phyloP scores from a whole-genome alignment of 495 filamentous ascomycete genomes.

The Hypomontagnella submonticulosa region DNA sequence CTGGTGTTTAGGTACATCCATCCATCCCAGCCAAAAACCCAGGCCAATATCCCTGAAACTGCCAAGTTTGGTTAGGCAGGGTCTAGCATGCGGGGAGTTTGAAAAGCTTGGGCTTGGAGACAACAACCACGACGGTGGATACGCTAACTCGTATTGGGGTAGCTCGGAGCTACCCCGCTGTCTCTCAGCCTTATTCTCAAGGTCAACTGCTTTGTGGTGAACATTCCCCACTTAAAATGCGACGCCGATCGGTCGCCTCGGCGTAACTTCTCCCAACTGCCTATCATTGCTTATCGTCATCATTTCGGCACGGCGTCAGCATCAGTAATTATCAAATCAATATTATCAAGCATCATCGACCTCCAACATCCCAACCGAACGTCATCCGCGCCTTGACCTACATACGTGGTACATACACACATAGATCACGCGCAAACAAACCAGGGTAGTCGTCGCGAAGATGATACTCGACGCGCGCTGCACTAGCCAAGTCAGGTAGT shows the following conservation, averaged over 20 bases:
- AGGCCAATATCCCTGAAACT: too few species aligned
- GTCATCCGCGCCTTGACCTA: background rate
- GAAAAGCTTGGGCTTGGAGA: background rate
- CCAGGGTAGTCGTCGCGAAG: slow-evolving; percentile 20
- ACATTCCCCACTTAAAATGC: slow-evolving; percentile 17
- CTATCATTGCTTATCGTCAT: background rate
- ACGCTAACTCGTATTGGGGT: slow-evolving; percentile 18
- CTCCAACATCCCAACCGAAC: too few species aligned
- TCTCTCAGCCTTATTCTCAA: slow-evolving; percentile 35
- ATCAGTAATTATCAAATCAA: too few species aligned
- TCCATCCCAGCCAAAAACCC: too few species aligned
- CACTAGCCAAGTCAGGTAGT: slow-evolving; percentile 24
- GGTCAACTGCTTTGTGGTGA: too few species aligned
- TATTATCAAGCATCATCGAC: too few species aligned
- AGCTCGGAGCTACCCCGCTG: slow-evolving; percentile 34
- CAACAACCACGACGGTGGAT: background rate
- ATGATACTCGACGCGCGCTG: slow-evolving; percentile 24
- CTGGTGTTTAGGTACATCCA: too few species aligned
- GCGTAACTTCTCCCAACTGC: background rate
- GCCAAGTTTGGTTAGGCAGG: background rate
- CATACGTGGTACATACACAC: background rate
- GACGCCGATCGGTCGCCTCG: slow-evolving; percentile 32
- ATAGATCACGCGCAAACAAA: background rate
- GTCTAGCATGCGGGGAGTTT: slow-evolving; percentile 5
- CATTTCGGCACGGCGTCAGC: background rate